phyloP scores from a whole-genome alignment of 2,329 filamentous ascomycete genomes.

The Zelopaecilomyces penicillatus region DNA sequence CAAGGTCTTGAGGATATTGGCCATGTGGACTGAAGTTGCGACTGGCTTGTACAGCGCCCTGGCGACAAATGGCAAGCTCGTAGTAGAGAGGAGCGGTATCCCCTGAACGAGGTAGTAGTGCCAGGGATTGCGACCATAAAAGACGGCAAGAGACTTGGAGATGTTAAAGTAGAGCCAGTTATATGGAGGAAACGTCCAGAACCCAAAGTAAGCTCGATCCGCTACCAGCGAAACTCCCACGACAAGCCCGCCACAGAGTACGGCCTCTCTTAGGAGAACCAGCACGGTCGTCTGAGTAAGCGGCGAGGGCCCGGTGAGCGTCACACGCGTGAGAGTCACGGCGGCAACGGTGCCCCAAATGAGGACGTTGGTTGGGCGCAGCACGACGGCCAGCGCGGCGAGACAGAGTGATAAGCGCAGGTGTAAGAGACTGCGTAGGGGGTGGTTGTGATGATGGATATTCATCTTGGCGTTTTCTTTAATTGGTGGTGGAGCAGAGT shows the following conservation, averaged over 20 bases:
- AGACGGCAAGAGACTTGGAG: conserved; percentile 75
- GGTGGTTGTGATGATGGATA: background rate
- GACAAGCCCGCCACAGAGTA: conserved; percentile 54
- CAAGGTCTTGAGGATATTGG: conserved; percentile 34
- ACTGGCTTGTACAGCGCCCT: conserved; percentile 50
- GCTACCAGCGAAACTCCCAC: conserved; percentile 56
- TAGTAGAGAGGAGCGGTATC: conserved; percentile 77
- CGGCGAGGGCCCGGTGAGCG: conserved; percentile 29
- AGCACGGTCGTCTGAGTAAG: conserved; percentile 35
- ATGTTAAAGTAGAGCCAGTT: conserved; percentile 90
- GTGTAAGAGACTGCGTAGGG: conserved; percentile 16
- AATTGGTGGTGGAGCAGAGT: conserved; percentile 22
- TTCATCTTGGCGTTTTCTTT: conserved; percentile 31
- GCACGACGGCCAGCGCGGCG: conserved; percentile 72
- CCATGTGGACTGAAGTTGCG: conserved; percentile 24
- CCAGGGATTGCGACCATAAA: conserved; percentile 84
- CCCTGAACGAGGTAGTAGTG: conserved; percentile 94
- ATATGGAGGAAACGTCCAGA: conserved; percentile 82
- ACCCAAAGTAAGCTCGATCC: conserved; percentile 72
- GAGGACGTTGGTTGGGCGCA: conserved; percentile 82
- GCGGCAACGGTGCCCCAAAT: conserved; percentile 66
- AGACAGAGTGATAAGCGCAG: conserved; percentile 57
- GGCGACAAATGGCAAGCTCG: conserved; percentile 68
- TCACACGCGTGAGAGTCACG: conserved; percentile 35
- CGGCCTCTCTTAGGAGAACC: conserved; percentile 52